Evolutionary conservation across 179 eudicot genomes (phyloP).

Genomic region (Gypsophila paniculata): DNA sequence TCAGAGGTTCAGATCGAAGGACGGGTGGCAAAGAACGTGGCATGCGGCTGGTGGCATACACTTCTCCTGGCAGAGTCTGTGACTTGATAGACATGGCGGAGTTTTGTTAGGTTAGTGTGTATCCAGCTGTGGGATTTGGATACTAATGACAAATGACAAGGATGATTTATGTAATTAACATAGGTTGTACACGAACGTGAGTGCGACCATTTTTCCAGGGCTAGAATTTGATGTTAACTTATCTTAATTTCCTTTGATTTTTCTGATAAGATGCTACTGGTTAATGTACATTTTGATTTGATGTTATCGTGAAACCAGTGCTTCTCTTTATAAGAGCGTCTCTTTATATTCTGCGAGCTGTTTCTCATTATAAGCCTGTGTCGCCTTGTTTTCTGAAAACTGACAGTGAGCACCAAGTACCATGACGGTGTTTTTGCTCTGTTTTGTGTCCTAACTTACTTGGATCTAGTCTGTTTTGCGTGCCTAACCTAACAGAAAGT

Average conservation of each 20-base stretch:
- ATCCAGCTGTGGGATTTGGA: background rate
- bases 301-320: background rate
- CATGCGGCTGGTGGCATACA: conserved; percentile 99
- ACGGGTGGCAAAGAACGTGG: conserved; percentile 51
- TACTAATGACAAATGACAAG: background rate
- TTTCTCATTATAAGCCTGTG: too few relatives aligned
- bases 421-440: too few relatives aligned
- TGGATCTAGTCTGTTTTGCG: too few relatives aligned
- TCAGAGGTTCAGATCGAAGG: conserved; percentile 66
- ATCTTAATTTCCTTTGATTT: conserved; percentile 6
- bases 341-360: background rate
- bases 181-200: background rate
- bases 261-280: background rate
- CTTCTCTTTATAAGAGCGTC: background rate
- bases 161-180: conserved; percentile 30
- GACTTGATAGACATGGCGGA: conserved; percentile 37
- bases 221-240: conserved; percentile 12
- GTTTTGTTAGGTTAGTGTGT: conserved; percentile 62
- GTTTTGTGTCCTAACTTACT: too few relatives aligned
- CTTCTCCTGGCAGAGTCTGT: conserved; percentile 74
- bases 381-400: too few relatives aligned
- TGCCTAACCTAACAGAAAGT: too few relatives aligned
- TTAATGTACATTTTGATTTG: conserved; percentile 6
- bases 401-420: too few relatives aligned
- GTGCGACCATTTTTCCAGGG: conserved; percentile 19